Evolutionary conservation across 495 filamentous ascomycete genomes (phyloP), one percentile per base, ranked within the genome.

Genomic region (Podospora australis): DNA sequence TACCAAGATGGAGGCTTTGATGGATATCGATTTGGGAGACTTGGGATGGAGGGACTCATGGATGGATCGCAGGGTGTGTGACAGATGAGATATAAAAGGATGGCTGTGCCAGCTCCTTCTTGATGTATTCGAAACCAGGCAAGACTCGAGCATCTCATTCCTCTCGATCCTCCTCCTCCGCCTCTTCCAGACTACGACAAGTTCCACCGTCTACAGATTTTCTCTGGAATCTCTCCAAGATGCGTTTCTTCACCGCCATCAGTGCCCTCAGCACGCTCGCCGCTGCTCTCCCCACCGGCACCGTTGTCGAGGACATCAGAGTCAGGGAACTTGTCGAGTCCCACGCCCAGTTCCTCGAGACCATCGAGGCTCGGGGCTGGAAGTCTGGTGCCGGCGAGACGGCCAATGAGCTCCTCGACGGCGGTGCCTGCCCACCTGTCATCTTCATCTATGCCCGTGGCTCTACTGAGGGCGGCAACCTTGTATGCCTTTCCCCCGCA

Each of bases 371-470:
- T 16, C 44, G 54, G 11, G 40, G 20, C 20, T 43, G 40, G 40
- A 36, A 36, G 32, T 25, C 21, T 11, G 26, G 26, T 4, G 36
- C 20, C 21, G 17, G 28, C 34, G 25, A 32, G 6, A 49, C 50
- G 2, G 38, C 40, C 9, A 53, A 49, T 29, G 49, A 53, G 22
- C 49, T 56, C 22, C 17, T 32, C 2, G 21, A 21, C 14, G 54
- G 54, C 32, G 45, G 54, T 17, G 25, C 49, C n/a, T 78, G 75
- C 56, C 67, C 68, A n/a, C 54, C 60, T 20, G 64, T 77, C 21
- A 70, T 73, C 45, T 70, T 78, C 51, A 70, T 78, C 53, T 78
- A 66, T 46, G 77, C 78, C 14, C 73, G 59, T 22, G 59, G 54
- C 28, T 63, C 59, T 9, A 55, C 54, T 30, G 59, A 63, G 44